These are phyloP conservation scores for Pyracantha coccinea DNA, from an alignment of 331 rosid genomes.

Conservation along the genomic window DNA sequence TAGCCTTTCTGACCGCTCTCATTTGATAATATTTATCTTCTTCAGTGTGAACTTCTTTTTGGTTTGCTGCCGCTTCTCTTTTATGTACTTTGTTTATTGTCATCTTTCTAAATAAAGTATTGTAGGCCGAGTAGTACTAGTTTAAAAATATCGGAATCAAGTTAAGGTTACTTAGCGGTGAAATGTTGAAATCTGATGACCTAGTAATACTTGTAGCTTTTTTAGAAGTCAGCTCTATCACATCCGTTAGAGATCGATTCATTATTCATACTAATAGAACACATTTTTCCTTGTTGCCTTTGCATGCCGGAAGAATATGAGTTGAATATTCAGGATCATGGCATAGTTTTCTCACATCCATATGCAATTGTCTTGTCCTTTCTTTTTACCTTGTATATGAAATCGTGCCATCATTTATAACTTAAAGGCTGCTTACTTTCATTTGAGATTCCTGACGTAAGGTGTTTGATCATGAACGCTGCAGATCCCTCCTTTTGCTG, in stretches of 20 bases:
- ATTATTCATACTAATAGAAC: background rate
- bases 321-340: background rate
- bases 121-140: background rate
- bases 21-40: background rate
- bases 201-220: background rate
- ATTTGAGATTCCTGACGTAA: slow-evolving; percentile 5
- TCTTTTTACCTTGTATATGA: background rate
- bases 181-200: background rate
- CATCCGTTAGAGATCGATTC: background rate
- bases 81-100: background rate
- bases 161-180: background rate
- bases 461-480: slow-evolving; percentile 11
- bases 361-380: too few species aligned
- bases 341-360: background rate
- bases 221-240: background rate
- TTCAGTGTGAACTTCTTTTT: background rate
- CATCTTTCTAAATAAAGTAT: background rate
- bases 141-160: background rate
- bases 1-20: slow-evolving; percentile 23
- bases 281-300: background rate
- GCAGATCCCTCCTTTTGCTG: slow-evolving; percentile 62
- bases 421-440: background rate
- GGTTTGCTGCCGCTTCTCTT: background rate
- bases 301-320: background rate
- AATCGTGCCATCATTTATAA: background rate